Percentiles rank a stretch among this genome's conserved stretches.
Conservation (phyloP, 2,329 filamentous ascomycete species). For the Aspergillus udagawae region DNA sequence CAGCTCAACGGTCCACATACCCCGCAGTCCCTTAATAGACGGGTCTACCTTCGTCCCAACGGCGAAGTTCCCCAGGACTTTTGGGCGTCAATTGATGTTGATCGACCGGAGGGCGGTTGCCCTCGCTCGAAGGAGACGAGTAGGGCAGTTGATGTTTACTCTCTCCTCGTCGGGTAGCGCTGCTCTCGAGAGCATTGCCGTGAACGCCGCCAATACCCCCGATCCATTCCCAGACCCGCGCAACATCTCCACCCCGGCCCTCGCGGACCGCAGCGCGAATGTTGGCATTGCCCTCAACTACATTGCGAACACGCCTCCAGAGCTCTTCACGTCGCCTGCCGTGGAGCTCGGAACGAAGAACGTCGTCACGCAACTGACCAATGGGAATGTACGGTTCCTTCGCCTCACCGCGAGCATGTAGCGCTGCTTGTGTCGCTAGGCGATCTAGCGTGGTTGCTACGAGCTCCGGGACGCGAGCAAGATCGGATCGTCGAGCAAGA, state of each 20-base stretch:
- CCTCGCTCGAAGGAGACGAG: conserved; percentile 21
- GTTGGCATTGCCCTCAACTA: conserved; percentile 93
- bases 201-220: conserved; percentile 53
- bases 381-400: conserved; percentile 80
- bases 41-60: conserved; percentile 41
- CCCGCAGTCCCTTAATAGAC: conserved; percentile 30
- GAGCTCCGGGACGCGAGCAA: conserved; percentile 72
- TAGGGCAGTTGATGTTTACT: conserved; percentile 22
- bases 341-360: conserved; percentile 76
- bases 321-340: conserved; percentile 71
- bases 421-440: conserved; percentile 75
- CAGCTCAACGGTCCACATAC: neutral
- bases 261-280: conserved; percentile 73
- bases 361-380: conserved; percentile 85
- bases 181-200: conserved; percentile 26
- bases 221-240: conserved; percentile 66
- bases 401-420: conserved; percentile 63
- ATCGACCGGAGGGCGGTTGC: conserved; percentile 13
- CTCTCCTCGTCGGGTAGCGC: conserved; percentile 21
- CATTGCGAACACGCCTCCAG: conserved; percentile 75
- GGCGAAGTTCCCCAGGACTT: conserved; percentile 26
- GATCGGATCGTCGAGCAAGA: conserved; percentile 59
- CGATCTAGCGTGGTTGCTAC: conserved; percentile 81
- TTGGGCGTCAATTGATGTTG: conserved; percentile 15
- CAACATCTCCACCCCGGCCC: conserved; percentile 52